These are phyloP conservation scores for Lizonia empirigonia DNA, from an alignment of 2,329 filamentous ascomycete species.

Conservation along the genomic window DNA sequence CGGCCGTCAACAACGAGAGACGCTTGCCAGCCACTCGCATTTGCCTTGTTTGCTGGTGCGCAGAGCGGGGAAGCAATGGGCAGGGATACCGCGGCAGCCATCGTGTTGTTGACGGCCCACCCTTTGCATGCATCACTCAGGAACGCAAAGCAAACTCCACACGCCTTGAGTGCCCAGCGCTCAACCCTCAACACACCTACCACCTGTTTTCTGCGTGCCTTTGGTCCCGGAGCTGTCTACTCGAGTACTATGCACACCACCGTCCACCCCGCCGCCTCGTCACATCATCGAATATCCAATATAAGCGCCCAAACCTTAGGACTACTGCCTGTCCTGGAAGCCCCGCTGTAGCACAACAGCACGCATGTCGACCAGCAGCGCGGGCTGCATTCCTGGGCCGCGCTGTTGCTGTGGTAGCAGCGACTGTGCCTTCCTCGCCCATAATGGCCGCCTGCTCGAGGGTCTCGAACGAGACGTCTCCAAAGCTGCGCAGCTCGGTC, in stretches of 20 bases:
- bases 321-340: slow-evolving; percentile 16
- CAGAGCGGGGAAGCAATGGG: slow-evolving; percentile 17
- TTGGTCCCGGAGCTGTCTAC: slow-evolving; percentile 1
- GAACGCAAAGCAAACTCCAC: slow-evolving; percentile 17
- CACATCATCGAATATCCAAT: slow-evolving; percentile 8
- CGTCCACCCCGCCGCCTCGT: slow-evolving; percentile 4
- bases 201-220: slow-evolving; percentile 18
- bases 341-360: slow-evolving; percentile 26
- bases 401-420: slow-evolving; percentile 83
- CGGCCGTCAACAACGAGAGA: not conserved
- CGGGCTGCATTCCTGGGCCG: slow-evolving; percentile 40
- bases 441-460: slow-evolving; percentile 78
- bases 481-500: slow-evolving; percentile 83
- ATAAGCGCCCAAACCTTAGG: slow-evolving; percentile 11
- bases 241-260: slow-evolving; percentile 31
- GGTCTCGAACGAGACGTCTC: slow-evolving; percentile 86
- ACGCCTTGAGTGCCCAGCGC: slow-evolving; percentile 9
- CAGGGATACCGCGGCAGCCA: slow-evolving; percentile 16
- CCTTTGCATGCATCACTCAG: slow-evolving; percentile 14
- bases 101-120: slow-evolving; percentile 15
- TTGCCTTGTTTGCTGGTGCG: slow-evolving; percentile 8
- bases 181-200: slow-evolving; percentile 17
- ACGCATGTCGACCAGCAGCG: slow-evolving; percentile 27
- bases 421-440: slow-evolving; percentile 79
- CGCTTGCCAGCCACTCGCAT: not conserved